phyloP scores from a whole-genome alignment of 257 asterid genomes.

The Anisodus acutangulus region DNA sequence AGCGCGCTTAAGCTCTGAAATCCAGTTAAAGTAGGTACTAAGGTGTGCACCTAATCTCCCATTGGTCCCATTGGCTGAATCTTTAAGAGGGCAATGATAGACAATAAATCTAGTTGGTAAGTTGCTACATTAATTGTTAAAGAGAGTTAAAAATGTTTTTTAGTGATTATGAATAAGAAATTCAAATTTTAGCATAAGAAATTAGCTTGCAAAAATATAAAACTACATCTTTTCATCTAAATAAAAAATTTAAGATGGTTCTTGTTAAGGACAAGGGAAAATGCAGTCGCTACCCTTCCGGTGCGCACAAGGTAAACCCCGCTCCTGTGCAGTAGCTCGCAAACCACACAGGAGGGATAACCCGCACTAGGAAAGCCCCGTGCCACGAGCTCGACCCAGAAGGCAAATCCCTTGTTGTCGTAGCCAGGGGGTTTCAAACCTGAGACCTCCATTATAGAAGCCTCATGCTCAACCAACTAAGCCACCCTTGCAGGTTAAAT shows the following conservation, averaged over 20 bases:
- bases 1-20: neutral
- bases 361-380: too few relatives aligned
- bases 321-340: too few relatives aligned
- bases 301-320: too few relatives aligned
- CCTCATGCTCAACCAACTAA: too few relatives aligned
- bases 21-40: neutral
- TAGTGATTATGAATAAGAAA: neutral
- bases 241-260: neutral
- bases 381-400: too few relatives aligned
- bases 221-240: neutral
- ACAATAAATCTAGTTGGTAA: conserved; percentile 14
- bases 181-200: neutral
- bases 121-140: neutral
- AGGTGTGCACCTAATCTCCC: neutral
- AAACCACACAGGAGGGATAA: too few relatives aligned
- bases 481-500: too few relatives aligned
- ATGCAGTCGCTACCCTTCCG: too few relatives aligned
- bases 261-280: too few relatives aligned
- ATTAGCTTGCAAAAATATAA: neutral
- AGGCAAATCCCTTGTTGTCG: too few relatives aligned
- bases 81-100: conserved; percentile 2
- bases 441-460: too few relatives aligned
- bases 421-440: too few relatives aligned
- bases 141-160: conserved; percentile 4
- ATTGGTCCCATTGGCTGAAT: neutral